Evolutionary conservation across 1,284 basidiomycete genomes (phyloP).

Genomic region (Moesziomyces sp.): DNA sequence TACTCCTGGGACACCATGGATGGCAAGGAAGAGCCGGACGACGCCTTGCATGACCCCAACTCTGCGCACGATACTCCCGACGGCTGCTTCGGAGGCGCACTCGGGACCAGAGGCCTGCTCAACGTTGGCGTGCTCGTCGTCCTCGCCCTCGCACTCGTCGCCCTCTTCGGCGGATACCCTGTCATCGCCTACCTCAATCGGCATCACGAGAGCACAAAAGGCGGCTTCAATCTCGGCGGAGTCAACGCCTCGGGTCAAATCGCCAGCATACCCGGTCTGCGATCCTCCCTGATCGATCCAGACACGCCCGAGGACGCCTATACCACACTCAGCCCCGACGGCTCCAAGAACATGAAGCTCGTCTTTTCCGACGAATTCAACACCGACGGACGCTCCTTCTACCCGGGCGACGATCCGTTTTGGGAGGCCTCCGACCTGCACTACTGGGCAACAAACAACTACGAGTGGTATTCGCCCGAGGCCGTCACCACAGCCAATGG

Average conservation of each 20-base stretch:
- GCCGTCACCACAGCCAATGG: constrained; percentile 83
- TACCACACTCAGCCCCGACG: constrained; percentile 70
- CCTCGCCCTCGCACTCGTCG: constrained; percentile 70
- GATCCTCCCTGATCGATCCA: constrained; percentile 65
- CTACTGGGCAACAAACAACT: constrained; percentile 74
- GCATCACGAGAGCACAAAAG: constrained; percentile 32
- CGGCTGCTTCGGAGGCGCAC: constrained; percentile 18
- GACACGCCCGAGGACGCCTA: constrained; percentile 66
- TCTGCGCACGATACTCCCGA: constrained; percentile 1
- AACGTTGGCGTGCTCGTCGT: constrained; percentile 73
- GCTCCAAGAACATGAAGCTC: constrained; percentile 56
- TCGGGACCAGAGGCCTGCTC: constrained; percentile 48
- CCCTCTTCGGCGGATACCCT: constrained; percentile 82
- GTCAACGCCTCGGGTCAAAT: constrained; percentile 60
- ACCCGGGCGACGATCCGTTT: constrained; percentile 73
- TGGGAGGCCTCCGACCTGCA: constrained; percentile 79
- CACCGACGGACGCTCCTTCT: constrained; percentile 70
- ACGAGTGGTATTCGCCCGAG: constrained; percentile 77
- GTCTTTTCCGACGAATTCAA: constrained; percentile 68
- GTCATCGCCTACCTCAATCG: constrained; percentile 70
- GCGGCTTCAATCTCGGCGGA: constrained; percentile 58
- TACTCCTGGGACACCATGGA: constrained; percentile 59
- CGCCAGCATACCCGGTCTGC: constrained; percentile 41
- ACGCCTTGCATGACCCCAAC: constrained; percentile 51
- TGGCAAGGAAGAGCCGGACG: constrained; percentile 49